Evolutionary conservation across 208 protist genomes (phyloP).

Genomic region (Angomonas deanei): DNA sequence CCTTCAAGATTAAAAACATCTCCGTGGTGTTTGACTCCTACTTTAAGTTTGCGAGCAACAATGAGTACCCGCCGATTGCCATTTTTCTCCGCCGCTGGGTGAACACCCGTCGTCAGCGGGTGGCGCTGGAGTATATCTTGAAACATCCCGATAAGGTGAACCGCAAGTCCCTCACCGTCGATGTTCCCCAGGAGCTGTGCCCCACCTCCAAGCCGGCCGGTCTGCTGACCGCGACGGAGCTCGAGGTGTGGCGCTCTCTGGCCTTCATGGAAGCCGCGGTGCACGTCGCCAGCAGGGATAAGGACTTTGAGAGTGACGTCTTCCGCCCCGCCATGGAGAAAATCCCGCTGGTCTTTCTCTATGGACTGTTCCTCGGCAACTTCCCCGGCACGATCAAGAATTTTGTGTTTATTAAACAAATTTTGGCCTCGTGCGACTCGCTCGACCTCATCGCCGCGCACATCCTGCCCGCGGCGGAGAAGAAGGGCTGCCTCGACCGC

Average conservation of each 20-base stretch:
- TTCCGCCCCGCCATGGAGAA: conserved; percentile 56
- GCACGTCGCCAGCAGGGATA: conserved; percentile 74
- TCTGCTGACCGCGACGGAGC: conserved; percentile 33
- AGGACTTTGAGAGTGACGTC: conserved; percentile 70
- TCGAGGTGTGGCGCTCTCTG: conserved; percentile 72
- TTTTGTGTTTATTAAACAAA: conserved; percentile 55
- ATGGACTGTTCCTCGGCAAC: conserved; percentile 55
- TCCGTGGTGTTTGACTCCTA: conserved; percentile 85
- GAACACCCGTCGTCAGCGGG: conserved; percentile 68
- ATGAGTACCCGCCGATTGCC: conserved; percentile 63
- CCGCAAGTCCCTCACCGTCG: conserved; percentile 37
- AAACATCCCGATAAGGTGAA: conserved; percentile 79
- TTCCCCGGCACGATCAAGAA: conserved; percentile 78
- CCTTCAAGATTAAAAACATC: conserved; percentile 73
- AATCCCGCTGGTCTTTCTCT: conserved; percentile 71
- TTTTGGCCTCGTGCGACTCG: conserved; percentile 49
- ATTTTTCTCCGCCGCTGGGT: conserved; percentile 79
- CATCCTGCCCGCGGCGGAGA: conserved; percentile 68
- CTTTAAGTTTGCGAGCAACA: conserved; percentile 62
- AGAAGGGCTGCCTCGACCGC: conserved; percentile 46
- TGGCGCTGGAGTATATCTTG: conserved; percentile 77
- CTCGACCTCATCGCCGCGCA: conserved; percentile 56
- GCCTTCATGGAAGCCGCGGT: conserved; percentile 79
- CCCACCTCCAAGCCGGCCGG: conserved; percentile 32
- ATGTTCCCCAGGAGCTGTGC: conserved; percentile 54